phyloP scores from a whole-genome alignment of 2,329 filamentous ascomycete genomes.

The Ascochyta viciae-villosae region DNA sequence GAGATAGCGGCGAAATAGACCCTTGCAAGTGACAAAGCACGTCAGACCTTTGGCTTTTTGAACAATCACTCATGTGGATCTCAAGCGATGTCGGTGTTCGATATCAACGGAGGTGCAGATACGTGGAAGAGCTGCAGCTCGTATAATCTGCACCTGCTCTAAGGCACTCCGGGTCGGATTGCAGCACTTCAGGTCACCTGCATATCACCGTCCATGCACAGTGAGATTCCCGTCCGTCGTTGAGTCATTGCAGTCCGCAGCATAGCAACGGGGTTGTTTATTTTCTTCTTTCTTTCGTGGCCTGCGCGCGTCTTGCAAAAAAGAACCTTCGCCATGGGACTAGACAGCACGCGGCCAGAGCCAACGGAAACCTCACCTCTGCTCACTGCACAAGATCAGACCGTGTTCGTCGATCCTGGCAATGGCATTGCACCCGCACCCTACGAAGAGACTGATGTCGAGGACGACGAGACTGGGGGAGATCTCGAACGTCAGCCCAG shows the following conservation, averaged over 20 bases:
- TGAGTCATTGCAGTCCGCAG: not conserved
- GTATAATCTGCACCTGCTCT: not conserved
- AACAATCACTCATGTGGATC: not conserved
- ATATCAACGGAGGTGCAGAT: not conserved
- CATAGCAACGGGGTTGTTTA: not conserved
- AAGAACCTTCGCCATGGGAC: constrained; percentile 3
- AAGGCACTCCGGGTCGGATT: not conserved
- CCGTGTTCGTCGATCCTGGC: constrained; percentile 26
- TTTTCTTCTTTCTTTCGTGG: not conserved
- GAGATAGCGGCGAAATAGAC: constrained; percentile 1
- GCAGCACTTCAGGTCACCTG: constrained; percentile 1
- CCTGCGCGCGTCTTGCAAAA: not conserved
- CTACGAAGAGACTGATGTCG: constrained; percentile 13
- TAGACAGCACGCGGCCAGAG: not conserved
- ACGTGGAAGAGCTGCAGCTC: not conserved
- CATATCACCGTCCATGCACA: not conserved
- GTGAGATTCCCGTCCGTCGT: not conserved
- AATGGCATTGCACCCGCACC: constrained; percentile 33
- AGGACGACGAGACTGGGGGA: constrained; percentile 31
- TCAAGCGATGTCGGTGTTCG: constrained; percentile 10
- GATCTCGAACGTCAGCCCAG: constrained; percentile 47
- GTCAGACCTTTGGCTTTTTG: constrained; percentile 5
- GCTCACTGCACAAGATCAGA: constrained; percentile 40
- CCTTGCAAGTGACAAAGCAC: constrained; percentile 1
- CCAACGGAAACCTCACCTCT: constrained; percentile 56